Evolutionary conservation across 163 green algal species (phyloP), one percentile per base, ranked within the genome.

Genomic region (Chloromonas sp.): DNA sequence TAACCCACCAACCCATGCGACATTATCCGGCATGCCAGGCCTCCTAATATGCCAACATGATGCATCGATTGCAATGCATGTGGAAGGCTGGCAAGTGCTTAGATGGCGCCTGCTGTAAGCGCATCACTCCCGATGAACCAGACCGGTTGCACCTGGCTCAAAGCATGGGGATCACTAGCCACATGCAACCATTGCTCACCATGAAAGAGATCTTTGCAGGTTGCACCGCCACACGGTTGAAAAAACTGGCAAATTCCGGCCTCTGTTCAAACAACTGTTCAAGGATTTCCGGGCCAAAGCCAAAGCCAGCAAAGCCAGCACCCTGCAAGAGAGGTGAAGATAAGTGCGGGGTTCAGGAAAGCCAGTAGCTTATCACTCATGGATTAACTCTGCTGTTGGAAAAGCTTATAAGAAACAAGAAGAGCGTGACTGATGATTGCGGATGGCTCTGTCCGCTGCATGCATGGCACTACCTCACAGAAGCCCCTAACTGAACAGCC

Each of bases 131-230:
- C 66, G 66, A 74, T 11, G 71, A 3, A 14, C 71, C 58, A 14
- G 2, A 5, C 13, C 71, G 36, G 71, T 36, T 79, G 71, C 71
- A 59, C 13, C 71, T 58, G 13, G 2, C 2, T 11, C 71, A 58
- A 14, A 11, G 13, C 71, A 79, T 14, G 14, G 14, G 5, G 14
- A 79, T 58, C 71, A 79, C 13, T 58, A 14, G 71, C 13, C 71
- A 76, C 66, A 76, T 11, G 36, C 71, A 2, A 3, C 13, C 5
- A 59, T 11, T 11, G 13, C 83, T 0, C 79, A 90, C 88, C 89
- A 91, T 88, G 84, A 97, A 96, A 0, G 87, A 85, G 70, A 97
- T 87, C 57, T 89, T 82, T 58, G 91, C 81, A 3, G 88, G 87
- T 78, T 88, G 87, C 70, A 92, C 80, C 70, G 87, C 81, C 71